Evolutionary conservation across 2,329 filamentous ascomycete genomes (phyloP), one percentile per base, ranked within the genome.

Genomic region (Hypomyces rosellus): DNA sequence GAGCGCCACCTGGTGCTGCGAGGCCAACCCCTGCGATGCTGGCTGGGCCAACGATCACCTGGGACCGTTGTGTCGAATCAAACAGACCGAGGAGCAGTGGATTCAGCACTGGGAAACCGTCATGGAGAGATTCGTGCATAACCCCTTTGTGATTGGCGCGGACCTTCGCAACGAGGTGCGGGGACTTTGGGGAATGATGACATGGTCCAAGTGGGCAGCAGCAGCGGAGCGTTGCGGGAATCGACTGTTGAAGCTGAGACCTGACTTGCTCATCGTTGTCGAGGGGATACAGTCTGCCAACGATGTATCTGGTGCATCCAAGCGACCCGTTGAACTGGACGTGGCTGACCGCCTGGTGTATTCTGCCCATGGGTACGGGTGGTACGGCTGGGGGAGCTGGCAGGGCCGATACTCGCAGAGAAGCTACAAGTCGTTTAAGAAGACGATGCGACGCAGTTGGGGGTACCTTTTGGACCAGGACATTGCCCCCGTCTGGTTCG

Each of bases 91-190:
- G 60, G 78, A 81, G 50, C 71, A 79, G 45, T 87, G 84, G 80
- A 82, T 87, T 45, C 69, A 73, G 51, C 77, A 86, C 62, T 86
- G 84, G 82, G 78, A 82, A 63, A 74, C 69, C 30, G 70, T 86
- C 60, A 86, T 86, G 83, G 59, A 50, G 33, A 79, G 75, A 2
- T 75, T 85, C 53, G 65, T 74, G 33, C 65, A 74, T 58, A 83
- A 86, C 61, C 74, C 78, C 2, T 69, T 78, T 37, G 84, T 87
- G 39, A 76, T 87, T 50, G 84, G 82, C 20, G 82, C 76, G 1
- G 84, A 87, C 65, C 71, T 87, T 54, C 75, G 83, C 51, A 87
- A 87, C 65, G 84, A 87, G 67, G 82, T 85, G 36, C 76, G 84
- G 46, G 83, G 82, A 5, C 69, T 85, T 37, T 85, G 82, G 82